A percentile compares a stretch with the other conserved stretches of the same genome.
These are phyloP conservation scores for Prosopis cineraria DNA, from an alignment of 306 rosid species.

Conservation along the genomic window DNA sequence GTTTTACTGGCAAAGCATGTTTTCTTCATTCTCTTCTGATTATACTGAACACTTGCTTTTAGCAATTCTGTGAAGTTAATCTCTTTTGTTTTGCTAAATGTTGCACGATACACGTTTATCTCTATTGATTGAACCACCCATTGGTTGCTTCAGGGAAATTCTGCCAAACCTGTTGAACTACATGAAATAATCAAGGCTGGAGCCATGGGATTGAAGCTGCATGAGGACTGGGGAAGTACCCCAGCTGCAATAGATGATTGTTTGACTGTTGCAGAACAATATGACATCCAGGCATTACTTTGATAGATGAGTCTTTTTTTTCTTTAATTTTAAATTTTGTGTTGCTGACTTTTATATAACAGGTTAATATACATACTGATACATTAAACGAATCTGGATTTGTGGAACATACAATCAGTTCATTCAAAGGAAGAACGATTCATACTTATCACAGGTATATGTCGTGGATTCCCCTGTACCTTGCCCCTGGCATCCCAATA, in stretches of 20 bases:
- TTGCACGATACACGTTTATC: not conserved
- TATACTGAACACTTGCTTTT: slow-evolving; percentile 12
- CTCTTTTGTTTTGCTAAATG: not conserved
- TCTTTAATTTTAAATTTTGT: slow-evolving; percentile 15
- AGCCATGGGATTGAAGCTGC: slow-evolving; percentile 97
- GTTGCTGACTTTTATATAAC: slow-evolving; percentile 30
- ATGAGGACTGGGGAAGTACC: slow-evolving; percentile 97
- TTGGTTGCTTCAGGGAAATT: slow-evolving; percentile 68
- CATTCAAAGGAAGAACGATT: slow-evolving; percentile 91
- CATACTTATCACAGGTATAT: slow-evolving; percentile 90
- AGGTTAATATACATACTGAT: slow-evolving; percentile 97
- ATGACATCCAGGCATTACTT: slow-evolving; percentile 75
- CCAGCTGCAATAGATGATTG: slow-evolving; percentile 88
- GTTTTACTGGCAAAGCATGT: slow-evolving; percentile 88
- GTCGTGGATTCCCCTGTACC: not conserved
- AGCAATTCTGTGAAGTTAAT: not conserved
- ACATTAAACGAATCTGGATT: slow-evolving; percentile 95
- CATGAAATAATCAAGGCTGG: slow-evolving; percentile 78
- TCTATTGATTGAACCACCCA: slow-evolving; percentile 15
- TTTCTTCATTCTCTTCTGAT: slow-evolving; percentile 11
- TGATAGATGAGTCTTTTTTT: not conserved
- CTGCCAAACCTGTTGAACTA: slow-evolving; percentile 69
- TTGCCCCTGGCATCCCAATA: not conserved
- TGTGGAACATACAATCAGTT: slow-evolving; percentile 84
- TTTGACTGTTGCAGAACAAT: slow-evolving; percentile 70